These are phyloP conservation scores for Actinomortierella wolfii DNA, from an alignment of 371 early-diverging fungal species.

Conservation along the genomic window DNA sequence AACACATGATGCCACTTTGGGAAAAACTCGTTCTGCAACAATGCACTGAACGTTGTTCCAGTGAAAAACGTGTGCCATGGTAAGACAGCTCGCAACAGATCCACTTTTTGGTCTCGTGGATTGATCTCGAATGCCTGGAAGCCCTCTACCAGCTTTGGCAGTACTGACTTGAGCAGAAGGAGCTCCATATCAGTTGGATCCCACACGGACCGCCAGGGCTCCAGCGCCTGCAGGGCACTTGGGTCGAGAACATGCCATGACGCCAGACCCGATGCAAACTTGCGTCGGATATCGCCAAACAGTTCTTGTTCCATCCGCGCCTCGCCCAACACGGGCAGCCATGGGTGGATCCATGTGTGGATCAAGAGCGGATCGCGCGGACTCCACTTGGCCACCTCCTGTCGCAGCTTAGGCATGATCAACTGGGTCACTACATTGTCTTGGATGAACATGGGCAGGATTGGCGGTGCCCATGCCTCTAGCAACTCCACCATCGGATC, in stretches of 20 bases:
- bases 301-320: conserved; percentile 59
- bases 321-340: conserved; percentile 75
- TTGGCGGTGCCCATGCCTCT: conserved; percentile 72
- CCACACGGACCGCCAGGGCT: conserved; percentile 78
- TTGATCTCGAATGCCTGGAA: conserved; percentile 77
- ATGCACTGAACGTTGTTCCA: conserved; percentile 54
- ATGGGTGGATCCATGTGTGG: conserved; percentile 85
- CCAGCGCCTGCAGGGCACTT: conserved; percentile 58
- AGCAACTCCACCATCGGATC: conserved; percentile 70
- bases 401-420: conserved; percentile 73
- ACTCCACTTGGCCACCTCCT: conserved; percentile 71
- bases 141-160: conserved; percentile 71
- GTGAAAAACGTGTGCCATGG: conserved; percentile 70
- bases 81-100: conserved; percentile 49
- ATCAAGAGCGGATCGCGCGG: conserved; percentile 73
- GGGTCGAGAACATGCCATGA: conserved; percentile 77
- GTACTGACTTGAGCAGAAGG: conserved; percentile 60
- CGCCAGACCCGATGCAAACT: conserved; percentile 58
- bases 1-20: conserved; percentile 72
- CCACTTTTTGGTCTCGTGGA: conserved; percentile 71
- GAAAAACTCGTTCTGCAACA: conserved; percentile 83
- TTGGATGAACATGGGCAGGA: conserved; percentile 74
- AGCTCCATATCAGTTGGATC: conserved; percentile 58
- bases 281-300: conserved; percentile 66
- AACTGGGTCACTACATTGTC: conserved; percentile 79